Percentiles rank a stretch among this genome's conserved stretches.
phyloP scores from a whole-genome alignment of 1,284 basidiomycete species.

The Tilletiaria anomala region DNA sequence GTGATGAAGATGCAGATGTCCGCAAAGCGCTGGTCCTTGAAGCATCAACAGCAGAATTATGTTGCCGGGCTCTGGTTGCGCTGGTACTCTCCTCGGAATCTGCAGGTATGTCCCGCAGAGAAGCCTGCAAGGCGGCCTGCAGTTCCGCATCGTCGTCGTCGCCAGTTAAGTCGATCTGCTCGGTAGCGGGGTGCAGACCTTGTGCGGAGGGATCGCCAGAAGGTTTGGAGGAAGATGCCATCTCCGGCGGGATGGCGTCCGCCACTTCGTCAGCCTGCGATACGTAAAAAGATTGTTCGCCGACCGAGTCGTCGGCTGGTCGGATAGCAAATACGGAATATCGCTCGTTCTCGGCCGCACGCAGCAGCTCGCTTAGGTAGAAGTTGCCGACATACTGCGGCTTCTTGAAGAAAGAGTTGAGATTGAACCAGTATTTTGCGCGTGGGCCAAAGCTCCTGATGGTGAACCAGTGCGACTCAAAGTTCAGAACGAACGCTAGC shows the following conservation, averaged over 20 bases:
- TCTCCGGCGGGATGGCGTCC: too few relatives aligned
- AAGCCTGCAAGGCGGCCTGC: conserved; percentile 24
- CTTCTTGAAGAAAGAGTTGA: conserved; percentile 28
- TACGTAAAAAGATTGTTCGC: too few relatives aligned
- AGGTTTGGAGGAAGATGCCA: too few relatives aligned
- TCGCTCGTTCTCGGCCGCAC: conserved; percentile 24
- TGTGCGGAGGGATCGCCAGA: too few relatives aligned
- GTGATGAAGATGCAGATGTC: too few relatives aligned
- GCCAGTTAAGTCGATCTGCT: conserved; percentile 16
- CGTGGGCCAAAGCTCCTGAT: conserved; percentile 24
- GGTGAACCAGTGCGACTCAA: conserved; percentile 35
- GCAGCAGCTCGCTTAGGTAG: conserved; percentile 30
- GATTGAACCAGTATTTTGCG: conserved; percentile 28
- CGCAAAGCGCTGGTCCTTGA: too few relatives aligned
- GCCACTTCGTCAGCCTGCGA: too few relatives aligned
- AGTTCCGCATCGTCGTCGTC: conserved; percentile 21
- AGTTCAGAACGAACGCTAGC: conserved; percentile 33
- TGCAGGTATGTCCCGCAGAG: conserved; percentile 15
- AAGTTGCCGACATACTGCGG: conserved; percentile 29
- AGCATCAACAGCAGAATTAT: too few relatives aligned
- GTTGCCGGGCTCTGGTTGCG: too few relatives aligned
- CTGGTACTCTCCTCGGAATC: too few relatives aligned
- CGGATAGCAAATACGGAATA: conserved; percentile 33
- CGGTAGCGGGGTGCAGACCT: conserved; percentile 15
- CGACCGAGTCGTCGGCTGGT: too few relatives aligned